phyloP scores from a whole-genome alignment of 768 basidiomycete species.

The Phlebiopsis gigantea region DNA sequence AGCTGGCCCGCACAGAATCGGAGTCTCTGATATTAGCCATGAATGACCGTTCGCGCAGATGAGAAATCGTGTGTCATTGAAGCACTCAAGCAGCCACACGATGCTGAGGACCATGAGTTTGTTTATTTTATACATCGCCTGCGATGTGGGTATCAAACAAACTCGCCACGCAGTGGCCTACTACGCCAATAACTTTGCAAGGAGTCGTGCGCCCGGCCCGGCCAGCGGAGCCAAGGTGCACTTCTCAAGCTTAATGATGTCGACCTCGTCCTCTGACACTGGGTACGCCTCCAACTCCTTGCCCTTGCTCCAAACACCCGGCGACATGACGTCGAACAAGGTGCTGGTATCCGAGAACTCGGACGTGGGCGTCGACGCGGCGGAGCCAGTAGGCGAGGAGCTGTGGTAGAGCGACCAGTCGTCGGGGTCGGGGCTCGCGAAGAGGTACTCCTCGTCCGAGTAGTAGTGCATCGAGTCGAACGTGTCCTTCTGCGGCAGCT shows the following conservation, averaged over 20 bases:
- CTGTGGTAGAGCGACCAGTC: background rate
- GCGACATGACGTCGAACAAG: background rate
- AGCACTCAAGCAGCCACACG: no score
- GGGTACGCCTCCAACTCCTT: background rate
- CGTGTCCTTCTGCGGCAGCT: background rate
- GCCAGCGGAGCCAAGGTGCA: background rate
- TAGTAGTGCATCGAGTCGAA: background rate
- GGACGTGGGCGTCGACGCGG: background rate
- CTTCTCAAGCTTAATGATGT: background rate
- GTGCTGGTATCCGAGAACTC: background rate
- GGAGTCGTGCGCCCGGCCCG: background rate
- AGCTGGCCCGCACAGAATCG: no score
- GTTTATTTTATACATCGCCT: no score
- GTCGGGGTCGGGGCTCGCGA: constrained; percentile 7
- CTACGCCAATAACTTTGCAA: background rate
- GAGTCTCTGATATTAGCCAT: no score
- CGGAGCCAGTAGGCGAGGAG: background rate
- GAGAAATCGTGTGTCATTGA: no score
- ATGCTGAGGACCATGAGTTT: no score
- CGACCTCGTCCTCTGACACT: background rate
- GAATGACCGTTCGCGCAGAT: no score
- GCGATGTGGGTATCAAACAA: no score
- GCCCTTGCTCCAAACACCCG: background rate
- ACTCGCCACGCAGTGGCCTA: no score
- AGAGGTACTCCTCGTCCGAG: constrained; percentile 4